phyloP scores from a whole-genome alignment of 768 basidiomycete genomes.

The Holtermannia corniformis region DNA sequence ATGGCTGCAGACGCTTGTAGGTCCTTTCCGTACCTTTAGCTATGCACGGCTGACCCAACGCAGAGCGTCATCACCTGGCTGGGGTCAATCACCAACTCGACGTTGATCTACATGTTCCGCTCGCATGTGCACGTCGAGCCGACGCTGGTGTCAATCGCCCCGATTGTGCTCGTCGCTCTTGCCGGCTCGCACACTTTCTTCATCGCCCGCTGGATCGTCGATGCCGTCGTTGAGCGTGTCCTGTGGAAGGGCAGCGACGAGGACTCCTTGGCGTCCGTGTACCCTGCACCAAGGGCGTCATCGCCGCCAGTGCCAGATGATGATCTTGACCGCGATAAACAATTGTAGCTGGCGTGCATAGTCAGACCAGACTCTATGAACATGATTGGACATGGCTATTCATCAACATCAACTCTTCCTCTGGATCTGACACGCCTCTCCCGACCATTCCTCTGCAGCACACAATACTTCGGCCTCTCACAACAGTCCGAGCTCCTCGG shows the following conservation, averaged over 20 bases:
- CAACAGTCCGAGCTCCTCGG: no score
- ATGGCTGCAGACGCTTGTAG: slow-evolving; percentile 76
- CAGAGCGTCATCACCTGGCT: slow-evolving; percentile 75
- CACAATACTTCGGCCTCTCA: no score
- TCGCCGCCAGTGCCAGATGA: slow-evolving; percentile 1
- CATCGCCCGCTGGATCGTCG: slow-evolving; percentile 53
- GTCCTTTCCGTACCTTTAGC: slow-evolving; percentile 6
- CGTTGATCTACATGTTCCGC: slow-evolving; percentile 81
- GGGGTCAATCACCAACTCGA: slow-evolving; percentile 73
- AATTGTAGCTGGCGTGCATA: no score
- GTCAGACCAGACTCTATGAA: no score
- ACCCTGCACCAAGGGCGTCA: slow-evolving; percentile 40
- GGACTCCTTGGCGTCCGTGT: slow-evolving; percentile 53
- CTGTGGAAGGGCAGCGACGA: slow-evolving; percentile 68
- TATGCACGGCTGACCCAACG: not conserved
- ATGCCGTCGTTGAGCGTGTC: slow-evolving; percentile 63
- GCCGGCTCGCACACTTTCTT: slow-evolving; percentile 81
- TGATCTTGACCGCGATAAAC: not conserved
- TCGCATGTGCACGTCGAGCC: slow-evolving; percentile 18
- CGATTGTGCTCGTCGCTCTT: slow-evolving; percentile 57
- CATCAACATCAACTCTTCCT: not conserved
- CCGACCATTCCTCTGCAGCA: no score
- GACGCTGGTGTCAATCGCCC: slow-evolving; percentile 16
- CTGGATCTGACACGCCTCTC: no score
- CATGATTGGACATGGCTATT: no score